Base-by-base conservation (phyloP, 306 rosid species). In the Pyrus bretschneideri region DNA sequence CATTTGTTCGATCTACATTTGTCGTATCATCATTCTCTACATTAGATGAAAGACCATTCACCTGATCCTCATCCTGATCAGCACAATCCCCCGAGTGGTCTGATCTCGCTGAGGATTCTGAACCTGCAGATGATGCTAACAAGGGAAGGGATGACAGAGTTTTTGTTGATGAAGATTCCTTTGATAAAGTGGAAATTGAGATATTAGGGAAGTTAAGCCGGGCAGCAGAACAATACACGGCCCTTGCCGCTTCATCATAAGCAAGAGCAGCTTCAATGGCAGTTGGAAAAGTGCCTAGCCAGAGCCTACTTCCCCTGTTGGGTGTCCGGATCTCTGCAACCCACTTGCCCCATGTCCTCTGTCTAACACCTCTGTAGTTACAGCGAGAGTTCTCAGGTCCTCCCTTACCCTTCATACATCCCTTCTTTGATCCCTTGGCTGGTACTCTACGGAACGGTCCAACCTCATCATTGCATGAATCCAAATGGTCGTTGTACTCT, bases 311-410 rank as follows among this genome's bases (percentile, higher is more conserved):
- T 40, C 97, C 97, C 79, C 85, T 76, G 59, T 91, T 93, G 4
- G 98, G 97, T 72, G 89, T 86, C 33, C 98, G 83, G 57, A 93
- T 93, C 78, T 91, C 97, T 13, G 96, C 86, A 80, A 93, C 97
- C 98, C 97, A 93, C 77, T 93, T 93, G 51, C 98, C 93, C 98
- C 98, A 93, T 18, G 97, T 91, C 83, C 96, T 91, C 73, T 93
- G 97, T 87, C 98, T 86, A 25, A 93, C 98, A 57, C 98, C 98
- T 81, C 98, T 80, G 85, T 81, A 93, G 81, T 88, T 91, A 82
- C 97, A 93, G 33, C 93, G 87, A 22, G 93, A 86, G 45, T 93
- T 93, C 83, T 93, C 97, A 3, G 98, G 97, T 67, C 98, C 98
- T 57, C 98, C 98, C 77, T 93, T 93, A 11, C 98, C 98, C 60